Evolutionary conservation across 495 filamentous ascomycete genomes (phyloP).

Genomic region (Penicillium lividum): DNA sequence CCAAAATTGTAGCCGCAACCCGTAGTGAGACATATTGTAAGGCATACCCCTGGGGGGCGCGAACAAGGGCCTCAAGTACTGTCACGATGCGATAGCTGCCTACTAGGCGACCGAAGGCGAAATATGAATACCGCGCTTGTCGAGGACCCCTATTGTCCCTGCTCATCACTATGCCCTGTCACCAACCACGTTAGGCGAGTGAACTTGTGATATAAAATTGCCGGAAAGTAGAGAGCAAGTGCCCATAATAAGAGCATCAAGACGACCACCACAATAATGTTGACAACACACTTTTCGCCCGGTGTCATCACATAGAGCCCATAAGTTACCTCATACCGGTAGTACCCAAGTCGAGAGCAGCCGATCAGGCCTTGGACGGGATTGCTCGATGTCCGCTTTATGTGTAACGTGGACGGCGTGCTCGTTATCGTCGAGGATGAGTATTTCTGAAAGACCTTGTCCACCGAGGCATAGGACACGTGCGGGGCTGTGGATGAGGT

Average conservation of each 20-base stretch:
- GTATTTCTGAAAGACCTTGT: not conserved
- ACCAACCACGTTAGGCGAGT: slow-evolving; percentile 41
- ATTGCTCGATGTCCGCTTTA: slow-evolving; percentile 21
- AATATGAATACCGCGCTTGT: slow-evolving; percentile 24
- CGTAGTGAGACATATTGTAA: not conserved
- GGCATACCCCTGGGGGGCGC: not conserved
- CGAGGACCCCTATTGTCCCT: slow-evolving; percentile 33
- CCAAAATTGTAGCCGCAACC: too few relatives aligned
- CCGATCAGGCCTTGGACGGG: slow-evolving; percentile 42
- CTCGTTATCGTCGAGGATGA: too few relatives aligned
- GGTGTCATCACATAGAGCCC: slow-evolving; percentile 72
- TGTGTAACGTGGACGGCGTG: not conserved
- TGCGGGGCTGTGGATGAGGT: slow-evolving; percentile 33
- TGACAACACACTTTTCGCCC: slow-evolving; percentile 71
- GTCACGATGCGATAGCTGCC: slow-evolving; percentile 14
- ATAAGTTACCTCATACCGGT: slow-evolving; percentile 77
- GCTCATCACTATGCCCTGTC: slow-evolving; percentile 41
- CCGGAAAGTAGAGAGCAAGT: slow-evolving; percentile 41
- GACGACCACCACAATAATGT: slow-evolving; percentile 42
- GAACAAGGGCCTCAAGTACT: not conserved
- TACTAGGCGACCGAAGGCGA: slow-evolving; percentile 18
- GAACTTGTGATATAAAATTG: slow-evolving; percentile 41
- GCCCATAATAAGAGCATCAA: slow-evolving; percentile 41
- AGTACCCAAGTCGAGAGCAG: slow-evolving; percentile 64
- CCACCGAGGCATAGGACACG: slow-evolving; percentile 31